Percentiles rank a stretch among this genome's conserved stretches.
phyloP scores from a whole-genome alignment of 176 grass and related monocot genomes.

The Secale cereale region DNA sequence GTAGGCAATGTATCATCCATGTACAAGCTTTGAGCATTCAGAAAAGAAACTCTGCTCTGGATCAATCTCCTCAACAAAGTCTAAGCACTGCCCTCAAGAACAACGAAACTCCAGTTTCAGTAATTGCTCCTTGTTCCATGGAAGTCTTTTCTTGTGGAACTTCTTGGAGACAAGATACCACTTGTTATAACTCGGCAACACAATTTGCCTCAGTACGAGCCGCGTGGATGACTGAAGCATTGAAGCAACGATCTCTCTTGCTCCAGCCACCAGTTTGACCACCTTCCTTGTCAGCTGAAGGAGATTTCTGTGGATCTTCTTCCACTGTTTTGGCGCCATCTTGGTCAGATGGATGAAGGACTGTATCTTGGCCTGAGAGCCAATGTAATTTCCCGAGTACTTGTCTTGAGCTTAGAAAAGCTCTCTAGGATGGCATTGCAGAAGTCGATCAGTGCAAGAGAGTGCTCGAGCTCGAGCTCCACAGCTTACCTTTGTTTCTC shows the following conservation, averaged over 20 bases:
- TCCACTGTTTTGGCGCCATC: slow-evolving; percentile 40
- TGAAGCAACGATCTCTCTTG: slow-evolving; percentile 20
- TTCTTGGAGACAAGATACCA: slow-evolving; percentile 28
- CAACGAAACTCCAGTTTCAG: slow-evolving; percentile 3
- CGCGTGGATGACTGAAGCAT: slow-evolving; percentile 7
- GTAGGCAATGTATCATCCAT: not conserved
- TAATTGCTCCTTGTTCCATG: slow-evolving; percentile 2
- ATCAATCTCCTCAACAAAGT: slow-evolving; percentile 34
- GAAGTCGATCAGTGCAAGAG: slow-evolving; percentile 31
- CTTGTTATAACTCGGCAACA: slow-evolving; percentile 18
- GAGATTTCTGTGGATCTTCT: slow-evolving; percentile 30
- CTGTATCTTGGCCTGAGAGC: slow-evolving; percentile 9
- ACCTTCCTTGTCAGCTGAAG: not conserved
- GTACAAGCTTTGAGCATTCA: slow-evolving; percentile 19
- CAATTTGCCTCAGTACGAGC: slow-evolving; percentile 5
- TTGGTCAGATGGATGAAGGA: slow-evolving; percentile 16
- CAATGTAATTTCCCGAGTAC: not conserved
- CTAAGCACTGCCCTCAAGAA: slow-evolving; percentile 10
- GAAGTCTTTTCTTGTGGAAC: not conserved
- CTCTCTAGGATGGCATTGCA: slow-evolving; percentile 5
- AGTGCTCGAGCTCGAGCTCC: slow-evolving; percentile 27
- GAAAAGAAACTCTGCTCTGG: slow-evolving; percentile 34
- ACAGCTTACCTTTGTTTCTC: not conserved
- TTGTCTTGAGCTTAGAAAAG: slow-evolving; percentile 21
- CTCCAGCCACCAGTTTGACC: slow-evolving; percentile 15